These are phyloP conservation scores for Pseudomonodictys pantanalensis DNA, from an alignment of 495 filamentous ascomycete species.

Conservation along the genomic window DNA sequence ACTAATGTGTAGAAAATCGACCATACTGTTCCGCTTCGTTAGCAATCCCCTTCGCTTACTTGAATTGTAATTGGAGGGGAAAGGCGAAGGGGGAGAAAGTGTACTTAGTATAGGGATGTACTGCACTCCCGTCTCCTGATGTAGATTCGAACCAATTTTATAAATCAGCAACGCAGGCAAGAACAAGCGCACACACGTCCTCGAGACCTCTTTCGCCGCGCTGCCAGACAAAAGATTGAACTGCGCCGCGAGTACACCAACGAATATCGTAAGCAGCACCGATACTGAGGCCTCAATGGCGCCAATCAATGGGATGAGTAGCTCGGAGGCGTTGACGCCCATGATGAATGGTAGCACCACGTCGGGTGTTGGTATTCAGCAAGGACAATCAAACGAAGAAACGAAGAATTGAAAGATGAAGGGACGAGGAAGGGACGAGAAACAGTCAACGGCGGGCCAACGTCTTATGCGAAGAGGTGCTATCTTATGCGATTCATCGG, in stretches of 20 bases:
- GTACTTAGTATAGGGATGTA: conserved; percentile 57
- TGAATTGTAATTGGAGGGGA: background rate
- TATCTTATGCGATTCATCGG: no score
- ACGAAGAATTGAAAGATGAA: no score
- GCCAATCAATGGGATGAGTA: conserved; percentile 56
- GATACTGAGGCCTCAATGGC: conserved; percentile 69
- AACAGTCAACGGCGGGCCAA: no score
- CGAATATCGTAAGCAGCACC: conserved; percentile 65
- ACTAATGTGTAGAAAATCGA: conserved; percentile 53
- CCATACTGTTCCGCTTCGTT: conserved; percentile 57
- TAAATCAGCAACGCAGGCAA: conserved; percentile 68
- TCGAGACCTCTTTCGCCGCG: conserved; percentile 62
- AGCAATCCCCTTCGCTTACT: no score
- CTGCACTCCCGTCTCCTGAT: conserved; percentile 50
- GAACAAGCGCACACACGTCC: conserved; percentile 65
- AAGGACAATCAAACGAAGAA: no score
- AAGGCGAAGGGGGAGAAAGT: background rate
- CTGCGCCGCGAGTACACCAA: conserved; percentile 59
- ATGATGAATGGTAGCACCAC: background rate
- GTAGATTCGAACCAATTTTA: conserved; percentile 65
- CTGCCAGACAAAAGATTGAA: conserved; percentile 55
- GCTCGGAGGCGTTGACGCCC: conserved; percentile 5
- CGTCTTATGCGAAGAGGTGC: no score
- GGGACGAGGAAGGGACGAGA: no score
- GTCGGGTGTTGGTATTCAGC: background rate